A percentile compares a stretch with the other conserved stretches of the same genome.
Evolutionary conservation across 2,329 filamentous ascomycete genomes (phyloP).

Genomic region (Botrytis fabae): DNA sequence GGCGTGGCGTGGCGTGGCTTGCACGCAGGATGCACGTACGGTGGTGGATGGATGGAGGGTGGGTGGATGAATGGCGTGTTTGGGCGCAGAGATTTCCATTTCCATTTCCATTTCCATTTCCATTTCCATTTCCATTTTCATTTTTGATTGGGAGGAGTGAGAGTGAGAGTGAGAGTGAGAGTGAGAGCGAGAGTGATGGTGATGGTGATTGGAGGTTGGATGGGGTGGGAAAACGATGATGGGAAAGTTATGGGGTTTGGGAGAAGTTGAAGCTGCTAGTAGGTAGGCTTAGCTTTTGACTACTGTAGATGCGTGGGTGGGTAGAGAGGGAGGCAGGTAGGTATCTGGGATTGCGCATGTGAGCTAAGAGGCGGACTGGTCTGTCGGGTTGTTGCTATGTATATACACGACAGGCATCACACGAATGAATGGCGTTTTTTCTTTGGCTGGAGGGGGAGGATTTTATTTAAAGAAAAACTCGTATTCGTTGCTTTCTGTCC

Average conservation of each 20-base stretch:
- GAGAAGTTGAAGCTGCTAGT: no score
- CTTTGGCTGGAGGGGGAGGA: background rate
- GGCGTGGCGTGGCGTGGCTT: no score
- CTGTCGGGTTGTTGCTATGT: background rate
- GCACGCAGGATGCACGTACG: no score
- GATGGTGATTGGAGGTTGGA: no score
- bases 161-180: no score
- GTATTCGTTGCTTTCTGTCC: background rate
- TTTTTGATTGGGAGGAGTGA: background rate
- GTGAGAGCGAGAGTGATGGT: no score
- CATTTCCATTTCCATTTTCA: background rate
- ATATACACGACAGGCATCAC: background rate
- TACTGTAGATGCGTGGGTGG: background rate
- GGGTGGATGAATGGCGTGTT: slow-evolving; percentile 3
- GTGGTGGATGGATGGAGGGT: background rate
- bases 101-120: background rate
- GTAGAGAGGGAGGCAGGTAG: background rate
- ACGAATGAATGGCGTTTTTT: background rate
- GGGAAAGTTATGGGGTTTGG: background rate
- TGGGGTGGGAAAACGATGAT: background rate
- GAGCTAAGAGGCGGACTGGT: background rate
- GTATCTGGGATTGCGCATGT: background rate
- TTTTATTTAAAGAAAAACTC: background rate
- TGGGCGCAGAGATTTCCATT: background rate
- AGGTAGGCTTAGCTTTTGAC: background rate